Evolutionary conservation across 2,329 filamentous ascomycete species (phyloP).

Genomic region (Pestalotiopsis sp.): DNA sequence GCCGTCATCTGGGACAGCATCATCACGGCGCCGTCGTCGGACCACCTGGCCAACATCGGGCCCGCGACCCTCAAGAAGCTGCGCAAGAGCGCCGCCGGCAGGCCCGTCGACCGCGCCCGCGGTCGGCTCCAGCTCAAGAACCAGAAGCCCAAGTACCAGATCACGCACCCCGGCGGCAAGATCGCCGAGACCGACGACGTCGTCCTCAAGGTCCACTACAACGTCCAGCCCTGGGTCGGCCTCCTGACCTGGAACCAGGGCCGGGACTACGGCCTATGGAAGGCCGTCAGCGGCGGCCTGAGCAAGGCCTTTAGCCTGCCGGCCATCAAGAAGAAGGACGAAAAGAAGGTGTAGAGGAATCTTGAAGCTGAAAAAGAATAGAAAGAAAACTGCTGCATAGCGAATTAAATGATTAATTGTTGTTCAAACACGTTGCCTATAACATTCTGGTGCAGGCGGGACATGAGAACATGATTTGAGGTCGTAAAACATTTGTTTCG

Average conservation of each 20-base stretch:
- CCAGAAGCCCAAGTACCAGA: slow-evolving; percentile 94
- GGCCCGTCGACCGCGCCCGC: slow-evolving; percentile 60
- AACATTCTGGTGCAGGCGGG: background rate
- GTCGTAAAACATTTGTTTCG: background rate
- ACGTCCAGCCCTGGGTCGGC: slow-evolving; percentile 97
- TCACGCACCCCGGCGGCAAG: slow-evolving; percentile 83
- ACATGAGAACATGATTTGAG: background rate
- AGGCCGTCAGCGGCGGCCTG: slow-evolving; percentile 63
- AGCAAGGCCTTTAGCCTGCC: slow-evolving; percentile 69
- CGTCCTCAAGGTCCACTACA: slow-evolving; percentile 84
- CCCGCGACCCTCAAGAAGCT: slow-evolving; percentile 65
- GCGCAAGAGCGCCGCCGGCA: slow-evolving; percentile 58
- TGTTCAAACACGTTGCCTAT: too few species aligned
- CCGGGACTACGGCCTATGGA: slow-evolving; percentile 62
- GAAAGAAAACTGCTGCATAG: background rate
- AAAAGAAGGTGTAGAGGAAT: slow-evolving; percentile 25
- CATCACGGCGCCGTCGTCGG: slow-evolving; percentile 73
- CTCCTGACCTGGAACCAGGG: slow-evolving; percentile 78
- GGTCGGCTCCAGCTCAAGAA: slow-evolving; percentile 79
- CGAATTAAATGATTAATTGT: background rate
- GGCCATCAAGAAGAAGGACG: slow-evolving; percentile 61
- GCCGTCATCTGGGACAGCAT: slow-evolving; percentile 96
- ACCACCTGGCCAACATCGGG: slow-evolving; percentile 63
- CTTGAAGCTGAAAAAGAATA: background rate
- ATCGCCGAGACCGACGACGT: slow-evolving; percentile 76